Evolutionary conservation across 1,139 yeast species (phyloP), one percentile per base, ranked within the genome.

Genomic region (Hyphopichia wangnamkhiaoensis): DNA sequence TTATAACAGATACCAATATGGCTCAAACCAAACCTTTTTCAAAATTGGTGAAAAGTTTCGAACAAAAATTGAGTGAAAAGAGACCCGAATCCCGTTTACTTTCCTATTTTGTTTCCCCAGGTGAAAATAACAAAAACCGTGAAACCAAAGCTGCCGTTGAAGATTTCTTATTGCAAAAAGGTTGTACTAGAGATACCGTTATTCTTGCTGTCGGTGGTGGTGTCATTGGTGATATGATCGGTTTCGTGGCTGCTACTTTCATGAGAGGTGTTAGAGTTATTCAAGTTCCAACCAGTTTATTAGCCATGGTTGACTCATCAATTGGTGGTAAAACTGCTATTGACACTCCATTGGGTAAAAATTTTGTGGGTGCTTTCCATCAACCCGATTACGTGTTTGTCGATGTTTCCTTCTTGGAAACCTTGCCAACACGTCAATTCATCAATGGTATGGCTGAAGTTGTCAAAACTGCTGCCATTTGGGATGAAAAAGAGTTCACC

Each of bases 381-480:
- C 99, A 94, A 66, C 98, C 98, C 7, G 71, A 79, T 53, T 84
- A 85, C 52, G 89, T 93, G 45, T 83, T 90, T 58, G 93, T 87
- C 34, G 99, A 94, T 64, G 82, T 91, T 41, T 77, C 84, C 25
- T 93, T 94, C 68, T 75, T 94, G 58, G 84, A 84, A 50, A 86
- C 97, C 15, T 74, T 94, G 46, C 97, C 98, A 1, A 82, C 84
- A 35, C 79, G 98, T 53, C 98, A 94, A 61, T 89, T 94, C 61
- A 88, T 94, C 55, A 94, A 94, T 58, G 99, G 99, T 47, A 93
- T 94, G 93, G 96, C 96, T 2, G 99, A 94, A 67, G 97, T 94
- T 41, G 85, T 94, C 52, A 94, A 93, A 68, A 94, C 98, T 9
- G 98, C 98, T 8, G 97, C 98, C 27, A 91, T 94, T 55, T 94